phyloP scores from a whole-genome alignment of 1,284 basidiomycete species.

The Peniophora sp. region DNA sequence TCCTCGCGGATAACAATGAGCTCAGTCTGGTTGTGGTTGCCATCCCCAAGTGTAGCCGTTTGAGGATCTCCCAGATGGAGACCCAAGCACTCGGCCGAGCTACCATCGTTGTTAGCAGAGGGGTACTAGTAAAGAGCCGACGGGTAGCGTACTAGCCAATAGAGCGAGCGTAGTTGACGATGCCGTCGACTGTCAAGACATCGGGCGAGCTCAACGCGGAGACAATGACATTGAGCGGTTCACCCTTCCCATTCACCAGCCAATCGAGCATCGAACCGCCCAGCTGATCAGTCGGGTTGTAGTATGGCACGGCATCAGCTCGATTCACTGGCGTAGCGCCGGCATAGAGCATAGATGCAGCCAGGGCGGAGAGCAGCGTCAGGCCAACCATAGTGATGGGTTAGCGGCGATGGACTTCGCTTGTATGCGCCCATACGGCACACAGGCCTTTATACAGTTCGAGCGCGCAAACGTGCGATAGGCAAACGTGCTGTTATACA shows the following conservation, averaged over 20 bases:
- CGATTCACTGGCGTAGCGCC: conserved; percentile 6
- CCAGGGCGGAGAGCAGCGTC: conserved; percentile 8
- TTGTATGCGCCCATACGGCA: not conserved
- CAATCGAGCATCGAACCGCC: conserved; percentile 51
- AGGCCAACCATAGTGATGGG: conserved; percentile 6
- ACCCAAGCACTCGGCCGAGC: conserved; percentile 67
- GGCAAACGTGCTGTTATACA: too few species aligned
- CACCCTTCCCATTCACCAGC: conserved; percentile 43
- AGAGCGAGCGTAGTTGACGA: conserved; percentile 50
- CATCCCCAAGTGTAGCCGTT: conserved; percentile 66
- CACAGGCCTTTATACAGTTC: not conserved
- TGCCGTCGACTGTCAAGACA: conserved; percentile 58
- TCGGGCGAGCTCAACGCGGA: conserved; percentile 59
- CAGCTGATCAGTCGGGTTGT: conserved; percentile 27
- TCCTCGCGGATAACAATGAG: conserved; percentile 61
- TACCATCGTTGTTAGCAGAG: conserved; percentile 15
- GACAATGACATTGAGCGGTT: conserved; percentile 65
- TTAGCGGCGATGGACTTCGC: not conserved
- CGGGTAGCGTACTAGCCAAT: conserved; percentile 48
- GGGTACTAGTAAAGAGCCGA: conserved; percentile 1
- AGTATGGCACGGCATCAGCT: conserved; percentile 25
- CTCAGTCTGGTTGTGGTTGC: conserved; percentile 52
- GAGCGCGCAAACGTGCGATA: conserved; percentile 3
- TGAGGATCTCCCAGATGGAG: conserved; percentile 58
- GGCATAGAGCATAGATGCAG: conserved; percentile 1